phyloP scores from a whole-genome alignment of 108 stramenopile species.

The Skeletonema costatum region DNA sequence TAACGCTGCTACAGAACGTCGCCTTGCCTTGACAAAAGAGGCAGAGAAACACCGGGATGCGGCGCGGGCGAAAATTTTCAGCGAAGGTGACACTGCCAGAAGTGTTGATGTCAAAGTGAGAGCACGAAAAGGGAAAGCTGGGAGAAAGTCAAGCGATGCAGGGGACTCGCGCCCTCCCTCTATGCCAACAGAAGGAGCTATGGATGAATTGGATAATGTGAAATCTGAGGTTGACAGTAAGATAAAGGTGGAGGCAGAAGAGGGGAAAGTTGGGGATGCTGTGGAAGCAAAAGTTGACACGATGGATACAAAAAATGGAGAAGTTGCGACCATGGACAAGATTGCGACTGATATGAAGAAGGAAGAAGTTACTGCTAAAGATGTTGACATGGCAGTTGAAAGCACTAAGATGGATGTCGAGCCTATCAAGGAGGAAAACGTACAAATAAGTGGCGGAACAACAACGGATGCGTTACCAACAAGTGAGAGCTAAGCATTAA shows the following conservation, averaged over 20 bases:
- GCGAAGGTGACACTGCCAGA: neutral
- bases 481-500: neutral
- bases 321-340: too few species aligned
- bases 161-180: neutral
- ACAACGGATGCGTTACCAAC: neutral
- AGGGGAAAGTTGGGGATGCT: neutral
- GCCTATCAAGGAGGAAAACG: neutral
- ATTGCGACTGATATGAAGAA: neutral
- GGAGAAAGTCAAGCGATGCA: neutral
- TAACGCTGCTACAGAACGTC: slow-evolving; percentile 22
- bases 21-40: slow-evolving; percentile 13
- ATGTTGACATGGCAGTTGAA: neutral
- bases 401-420: neutral
- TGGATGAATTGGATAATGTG: neutral
- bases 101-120: neutral
- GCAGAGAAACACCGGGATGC: slow-evolving; percentile 24
- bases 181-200: neutral
- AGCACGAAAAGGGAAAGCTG: slow-evolving; percentile 2
- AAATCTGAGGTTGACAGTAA: slow-evolving; percentile 1
- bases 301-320: neutral
- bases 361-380: neutral
- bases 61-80: slow-evolving; percentile 9
- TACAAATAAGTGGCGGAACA: neutral
- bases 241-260: neutral
- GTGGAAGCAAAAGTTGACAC: neutral